Evolutionary conservation across 768 basidiomycete genomes (phyloP).

Genomic region (Suillus paluster): DNA sequence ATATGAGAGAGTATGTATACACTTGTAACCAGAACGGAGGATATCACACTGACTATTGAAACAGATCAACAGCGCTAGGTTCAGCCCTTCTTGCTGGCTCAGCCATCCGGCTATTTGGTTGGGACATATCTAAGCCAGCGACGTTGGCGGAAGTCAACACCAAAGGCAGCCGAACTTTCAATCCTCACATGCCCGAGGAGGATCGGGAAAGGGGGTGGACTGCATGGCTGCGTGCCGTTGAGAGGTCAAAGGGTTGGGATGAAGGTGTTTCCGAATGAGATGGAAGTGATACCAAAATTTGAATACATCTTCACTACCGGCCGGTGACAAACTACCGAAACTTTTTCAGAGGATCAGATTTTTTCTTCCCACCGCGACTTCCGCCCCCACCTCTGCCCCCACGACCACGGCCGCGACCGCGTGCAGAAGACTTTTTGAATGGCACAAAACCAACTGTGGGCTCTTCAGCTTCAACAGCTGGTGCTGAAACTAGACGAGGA

Average conservation of each 20-base stretch:
- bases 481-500: conserved; percentile 65
- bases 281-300: neutral
- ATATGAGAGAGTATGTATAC: conserved; percentile 89
- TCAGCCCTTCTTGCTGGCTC: conserved; percentile 93
- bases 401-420: conserved; percentile 58
- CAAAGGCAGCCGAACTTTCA: conserved; percentile 74
- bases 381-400: conserved; percentile 41
- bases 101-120: conserved; percentile 87
- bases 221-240: conserved; percentile 89
- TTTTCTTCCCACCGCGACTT: conserved; percentile 70
- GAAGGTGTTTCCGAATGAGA: conserved; percentile 45
- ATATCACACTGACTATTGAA: conserved; percentile 2
- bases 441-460: conserved; percentile 64
- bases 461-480: conserved; percentile 46
- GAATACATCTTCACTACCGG: neutral
- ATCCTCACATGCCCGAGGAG: conserved; percentile 53
- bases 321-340: conserved; percentile 45
- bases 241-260: conserved; percentile 84
- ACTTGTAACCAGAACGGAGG: neutral
- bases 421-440: conserved; percentile 61
- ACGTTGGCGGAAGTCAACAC: conserved; percentile 88
- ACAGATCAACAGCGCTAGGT: conserved; percentile 93
- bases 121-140: conserved; percentile 86
- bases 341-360: conserved; percentile 82
- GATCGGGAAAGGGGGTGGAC: conserved; percentile 69